Percentiles rank a stretch among this genome's conserved stretches.
Conservation (phyloP, 768 basidiomycete species). For the Lentinus brumalis region DNA sequence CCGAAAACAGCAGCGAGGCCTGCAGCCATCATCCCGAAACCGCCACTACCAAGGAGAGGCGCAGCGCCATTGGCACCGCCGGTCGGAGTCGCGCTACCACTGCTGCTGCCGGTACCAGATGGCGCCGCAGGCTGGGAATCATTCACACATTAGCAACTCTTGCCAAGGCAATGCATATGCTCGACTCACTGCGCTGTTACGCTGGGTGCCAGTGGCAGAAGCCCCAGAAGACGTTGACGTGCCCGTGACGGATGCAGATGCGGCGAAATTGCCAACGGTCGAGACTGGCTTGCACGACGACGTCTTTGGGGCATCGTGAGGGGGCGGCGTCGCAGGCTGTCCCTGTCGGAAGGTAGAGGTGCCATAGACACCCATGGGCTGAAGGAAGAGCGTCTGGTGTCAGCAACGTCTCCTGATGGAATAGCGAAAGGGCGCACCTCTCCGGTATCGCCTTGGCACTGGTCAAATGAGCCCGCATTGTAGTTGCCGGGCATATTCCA, state of each 20-base stretch:
- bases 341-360: conserved; percentile 70
- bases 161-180: not conserved
- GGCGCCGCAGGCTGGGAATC: too few species aligned
- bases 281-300: conserved; percentile 62
- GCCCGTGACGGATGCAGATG: too few species aligned
- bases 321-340: conserved; percentile 51
- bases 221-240: not conserved
- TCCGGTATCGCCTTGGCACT: conserved; percentile 53
- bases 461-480: conserved; percentile 38
- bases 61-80: conserved; percentile 11
- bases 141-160: too few species aligned
- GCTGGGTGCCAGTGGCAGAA: not conserved
- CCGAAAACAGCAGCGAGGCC: conserved; percentile 15
- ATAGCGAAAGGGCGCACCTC: conserved; percentile 34
- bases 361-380: conserved; percentile 71
- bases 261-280: conserved; percentile 48
- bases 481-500: conserved; percentile 65
- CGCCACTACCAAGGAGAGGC: not conserved
- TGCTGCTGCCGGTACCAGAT: not conserved
- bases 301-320: conserved; percentile 58
- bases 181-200: not conserved
- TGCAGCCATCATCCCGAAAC: conserved; percentile 2
- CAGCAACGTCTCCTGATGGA: not conserved
- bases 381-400: not conserved
- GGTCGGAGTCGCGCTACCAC: not conserved